Evolutionary conservation across 108 stramenopile genomes (phyloP).

Genomic region (Chaetoceros muelleri): DNA sequence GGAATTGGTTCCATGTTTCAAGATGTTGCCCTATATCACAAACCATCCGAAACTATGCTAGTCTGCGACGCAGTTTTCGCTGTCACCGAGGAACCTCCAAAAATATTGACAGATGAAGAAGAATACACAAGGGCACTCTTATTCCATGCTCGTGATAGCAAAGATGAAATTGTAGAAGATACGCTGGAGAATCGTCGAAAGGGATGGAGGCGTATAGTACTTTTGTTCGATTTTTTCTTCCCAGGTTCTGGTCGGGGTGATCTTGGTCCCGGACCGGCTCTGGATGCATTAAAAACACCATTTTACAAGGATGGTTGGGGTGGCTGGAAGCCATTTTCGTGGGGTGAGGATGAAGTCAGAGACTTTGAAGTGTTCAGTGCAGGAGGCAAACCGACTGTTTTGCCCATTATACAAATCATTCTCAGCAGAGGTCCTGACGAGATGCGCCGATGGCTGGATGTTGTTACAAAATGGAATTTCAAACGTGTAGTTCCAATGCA

Average conservation of each 20-base stretch:
- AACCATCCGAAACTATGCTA: conserved; percentile 27
- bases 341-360: conserved; percentile 10
- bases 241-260: conserved; percentile 20
- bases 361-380: conserved; percentile 16
- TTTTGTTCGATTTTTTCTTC: conserved; percentile 44
- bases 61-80: conserved; percentile 38
- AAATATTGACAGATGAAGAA: conserved; percentile 26
- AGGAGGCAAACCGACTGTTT: conserved; percentile 24
- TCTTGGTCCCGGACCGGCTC: conserved; percentile 12
- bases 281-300: conserved; percentile 7
- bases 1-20: conserved; percentile 23
- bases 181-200: conserved; percentile 37
- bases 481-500: conserved; percentile 36
- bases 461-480: conserved; percentile 35
- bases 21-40: conserved; percentile 48
- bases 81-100: conserved; percentile 28
- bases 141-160: conserved; percentile 42
- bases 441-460: conserved; percentile 23
- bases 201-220: conserved; percentile 43
- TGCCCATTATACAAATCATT: conserved; percentile 47
- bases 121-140: conserved; percentile 32
- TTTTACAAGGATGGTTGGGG: conserved; percentile 26
- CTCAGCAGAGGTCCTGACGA: conserved; percentile 20
- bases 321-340: conserved; percentile 24
- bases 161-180: conserved; percentile 26